phyloP scores from a whole-genome alignment of 2,329 filamentous ascomycete species.

The Teratosphaeriaceae sp. region DNA sequence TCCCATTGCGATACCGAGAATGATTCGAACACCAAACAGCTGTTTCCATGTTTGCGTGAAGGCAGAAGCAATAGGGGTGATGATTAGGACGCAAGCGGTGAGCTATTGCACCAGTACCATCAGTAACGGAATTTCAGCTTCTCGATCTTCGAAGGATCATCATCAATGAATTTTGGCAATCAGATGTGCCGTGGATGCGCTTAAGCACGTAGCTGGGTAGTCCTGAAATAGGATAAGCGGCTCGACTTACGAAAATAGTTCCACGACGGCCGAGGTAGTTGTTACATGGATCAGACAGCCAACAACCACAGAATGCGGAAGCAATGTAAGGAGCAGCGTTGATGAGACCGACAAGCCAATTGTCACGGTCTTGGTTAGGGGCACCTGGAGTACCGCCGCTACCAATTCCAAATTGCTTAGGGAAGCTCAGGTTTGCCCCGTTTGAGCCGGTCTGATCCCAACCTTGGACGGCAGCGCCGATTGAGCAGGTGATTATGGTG shows the following conservation, averaged over 20 bases:
- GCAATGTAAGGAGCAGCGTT: conserved; percentile 52
- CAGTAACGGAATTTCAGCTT: too few relatives aligned
- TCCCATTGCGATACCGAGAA: conserved; percentile 39
- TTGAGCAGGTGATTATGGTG: conserved; percentile 46
- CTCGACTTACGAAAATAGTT: conserved; percentile 36
- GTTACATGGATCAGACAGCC: conserved; percentile 38
- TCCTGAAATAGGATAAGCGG: too few relatives aligned
- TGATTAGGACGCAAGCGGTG: too few relatives aligned
- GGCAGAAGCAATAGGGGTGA: conserved; percentile 39
- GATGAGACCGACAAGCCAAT: conserved; percentile 59
- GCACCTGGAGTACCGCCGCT: conserved; percentile 4
- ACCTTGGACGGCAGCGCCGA: conserved; percentile 47
- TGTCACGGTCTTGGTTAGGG: not conserved
- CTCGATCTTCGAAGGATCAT: too few relatives aligned
- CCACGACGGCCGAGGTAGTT: conserved; percentile 29
- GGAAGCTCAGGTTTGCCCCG: conserved; percentile 47
- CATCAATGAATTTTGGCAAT: too few relatives aligned
- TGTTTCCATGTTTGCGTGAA: conserved; percentile 49
- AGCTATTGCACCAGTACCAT: too few relatives aligned
- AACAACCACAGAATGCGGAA: conserved; percentile 23
- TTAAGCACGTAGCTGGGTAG: conserved; percentile 47
- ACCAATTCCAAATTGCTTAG: conserved; percentile 29
- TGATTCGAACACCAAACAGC: conserved; percentile 32
- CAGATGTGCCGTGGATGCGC: not conserved
- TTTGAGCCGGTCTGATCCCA: conserved; percentile 50